These are phyloP conservation scores for Zygoascus tannicola DNA, from an alignment of 805 yeast genomes.

Conservation along the genomic window DNA sequence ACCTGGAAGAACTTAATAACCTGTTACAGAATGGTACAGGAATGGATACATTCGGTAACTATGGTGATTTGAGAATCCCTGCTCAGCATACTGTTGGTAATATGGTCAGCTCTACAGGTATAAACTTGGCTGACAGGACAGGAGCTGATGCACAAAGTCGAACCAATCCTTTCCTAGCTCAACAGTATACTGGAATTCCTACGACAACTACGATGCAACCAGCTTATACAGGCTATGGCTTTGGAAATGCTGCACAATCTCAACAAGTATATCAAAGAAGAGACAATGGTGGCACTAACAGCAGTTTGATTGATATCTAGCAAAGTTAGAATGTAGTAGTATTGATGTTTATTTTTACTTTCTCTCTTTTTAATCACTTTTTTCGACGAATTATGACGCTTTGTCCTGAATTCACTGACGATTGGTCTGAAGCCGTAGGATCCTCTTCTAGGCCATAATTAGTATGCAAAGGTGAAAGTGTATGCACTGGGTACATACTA, in stretches of 20 bases:
- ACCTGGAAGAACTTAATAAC: slow-evolving; percentile 62
- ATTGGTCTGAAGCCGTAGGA: too few species aligned
- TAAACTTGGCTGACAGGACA: slow-evolving; percentile 17
- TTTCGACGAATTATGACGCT: neutral
- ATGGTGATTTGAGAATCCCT: slow-evolving; percentile 76
- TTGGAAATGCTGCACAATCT: slow-evolving; percentile 59
- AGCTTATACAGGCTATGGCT: slow-evolving; percentile 88
- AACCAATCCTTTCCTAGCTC: slow-evolving; percentile 46
- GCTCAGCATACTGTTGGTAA: slow-evolving; percentile 79
- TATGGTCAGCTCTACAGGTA: slow-evolving; percentile 77
- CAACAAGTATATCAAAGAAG: slow-evolving; percentile 16
- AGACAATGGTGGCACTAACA: slow-evolving; percentile 8
- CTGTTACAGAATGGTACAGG: slow-evolving; percentile 83
- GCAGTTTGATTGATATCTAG: slow-evolving; percentile 25
- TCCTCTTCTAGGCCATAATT: neutral
- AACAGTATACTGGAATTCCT: slow-evolving; percentile 68
- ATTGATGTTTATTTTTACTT: too few species aligned
- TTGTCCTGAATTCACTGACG: too few species aligned
- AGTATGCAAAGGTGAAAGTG: neutral
- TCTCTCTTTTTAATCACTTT: neutral
- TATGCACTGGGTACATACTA: neutral
- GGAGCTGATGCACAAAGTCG: slow-evolving; percentile 16
- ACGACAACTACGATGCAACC: slow-evolving; percentile 56
- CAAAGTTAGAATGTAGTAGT: too few species aligned
- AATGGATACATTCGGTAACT: slow-evolving; percentile 86